These are phyloP conservation scores for Scutellaria baicalensis DNA, from an alignment of 257 asterid genomes.

Conservation along the genomic window DNA sequence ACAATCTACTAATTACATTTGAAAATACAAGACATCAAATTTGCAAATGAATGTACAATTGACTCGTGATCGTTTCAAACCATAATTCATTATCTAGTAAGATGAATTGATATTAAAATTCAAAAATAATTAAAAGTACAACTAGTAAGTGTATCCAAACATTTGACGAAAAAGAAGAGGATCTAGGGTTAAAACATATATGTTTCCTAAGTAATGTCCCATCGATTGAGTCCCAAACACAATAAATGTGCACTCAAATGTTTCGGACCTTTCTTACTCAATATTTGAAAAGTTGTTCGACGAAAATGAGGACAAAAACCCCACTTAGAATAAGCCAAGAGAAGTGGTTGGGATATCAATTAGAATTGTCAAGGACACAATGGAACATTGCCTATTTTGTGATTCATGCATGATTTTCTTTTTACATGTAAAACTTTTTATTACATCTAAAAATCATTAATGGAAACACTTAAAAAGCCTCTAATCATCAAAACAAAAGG, in stretches of 20 bases:
- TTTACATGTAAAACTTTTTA: background rate
- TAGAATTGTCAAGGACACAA: constrained; percentile 9
- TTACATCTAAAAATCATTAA: too few species aligned
- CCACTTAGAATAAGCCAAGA: constrained; percentile 20
- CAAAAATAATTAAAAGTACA: too few species aligned
- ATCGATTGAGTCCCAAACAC: constrained; percentile 16
- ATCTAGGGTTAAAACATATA: background rate
- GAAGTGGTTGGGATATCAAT: constrained; percentile 27
- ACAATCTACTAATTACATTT: too few species aligned
- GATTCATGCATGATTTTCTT: background rate
- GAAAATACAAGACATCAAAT: too few species aligned
- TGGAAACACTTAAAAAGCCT: too few species aligned
- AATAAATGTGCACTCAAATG: constrained; percentile 20
- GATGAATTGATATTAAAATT: too few species aligned
- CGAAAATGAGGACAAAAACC: background rate
- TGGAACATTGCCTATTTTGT: background rate
- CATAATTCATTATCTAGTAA: too few species aligned
- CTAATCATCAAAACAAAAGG: too few species aligned
- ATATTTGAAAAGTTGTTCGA: background rate
- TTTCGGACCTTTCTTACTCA: constrained; percentile 7
- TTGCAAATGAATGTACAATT: too few species aligned
- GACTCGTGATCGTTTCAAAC: too few species aligned
- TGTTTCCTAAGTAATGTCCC: constrained; percentile 15
- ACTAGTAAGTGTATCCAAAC: too few species aligned
- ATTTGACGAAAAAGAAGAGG: background rate